A percentile compares a stretch with the other conserved stretches of the same genome.
These are phyloP conservation scores for Coniophora puteana DNA, from an alignment of 1,284 basidiomycete species.

Conservation along the genomic window DNA sequence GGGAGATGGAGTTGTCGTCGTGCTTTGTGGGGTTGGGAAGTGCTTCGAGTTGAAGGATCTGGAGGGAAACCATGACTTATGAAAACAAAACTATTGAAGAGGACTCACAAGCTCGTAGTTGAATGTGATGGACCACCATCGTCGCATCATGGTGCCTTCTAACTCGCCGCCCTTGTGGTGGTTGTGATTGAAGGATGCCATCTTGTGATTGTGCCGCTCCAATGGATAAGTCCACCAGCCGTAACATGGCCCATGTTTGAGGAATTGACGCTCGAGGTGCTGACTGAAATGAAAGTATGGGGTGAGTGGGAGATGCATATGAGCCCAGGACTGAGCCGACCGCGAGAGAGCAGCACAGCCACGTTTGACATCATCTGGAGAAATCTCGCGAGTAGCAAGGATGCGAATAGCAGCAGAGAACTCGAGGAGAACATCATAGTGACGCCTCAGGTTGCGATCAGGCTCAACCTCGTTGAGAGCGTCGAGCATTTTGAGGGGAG, in stretches of 20 bases:
- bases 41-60: background rate
- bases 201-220: background rate
- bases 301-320: slow-evolving; percentile 19
- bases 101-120: slow-evolving; percentile 24
- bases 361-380: slow-evolving; percentile 15
- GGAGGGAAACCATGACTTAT: too few species aligned
- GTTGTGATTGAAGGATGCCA: background rate
- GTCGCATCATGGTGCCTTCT: background rate
- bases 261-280: background rate
- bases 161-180: slow-evolving; percentile 1
- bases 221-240: background rate
- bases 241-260: slow-evolving; percentile 1
- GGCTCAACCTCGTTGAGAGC: background rate
- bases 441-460: slow-evolving; percentile 1
- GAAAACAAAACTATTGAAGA: too few species aligned
- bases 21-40: background rate
- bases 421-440: slow-evolving; percentile 17
- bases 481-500: too few species aligned
- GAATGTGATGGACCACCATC: slow-evolving; percentile 21
- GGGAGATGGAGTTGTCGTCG: background rate
- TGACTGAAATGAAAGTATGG: slow-evolving; percentile 19
- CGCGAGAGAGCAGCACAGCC: slow-evolving; percentile 12
- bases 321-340: slow-evolving; percentile 17
- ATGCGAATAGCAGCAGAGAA: slow-evolving; percentile 19
- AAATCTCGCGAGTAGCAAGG: slow-evolving; percentile 14